Base-by-base conservation (phyloP, 2,329 filamentous ascomycete genomes). In the Dactylella cylindrospora region DNA sequence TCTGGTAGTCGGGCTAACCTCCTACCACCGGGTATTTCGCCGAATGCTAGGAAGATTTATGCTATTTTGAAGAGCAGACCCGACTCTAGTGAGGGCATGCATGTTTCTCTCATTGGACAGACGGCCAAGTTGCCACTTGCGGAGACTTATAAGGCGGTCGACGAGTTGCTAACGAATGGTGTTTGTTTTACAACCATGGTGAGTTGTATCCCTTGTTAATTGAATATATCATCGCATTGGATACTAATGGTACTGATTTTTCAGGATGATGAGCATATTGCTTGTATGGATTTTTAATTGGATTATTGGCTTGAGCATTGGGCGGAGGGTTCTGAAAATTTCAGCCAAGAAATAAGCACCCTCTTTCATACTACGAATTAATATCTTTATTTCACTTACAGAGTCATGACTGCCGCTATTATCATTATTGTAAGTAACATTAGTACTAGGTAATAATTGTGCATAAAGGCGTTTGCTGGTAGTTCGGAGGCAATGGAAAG, bases 121-220 rank as follows among this genome's bases (percentile, higher is more conserved):
- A 78, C 80, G 57, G 77, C 85, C 13, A 78, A 80, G 5, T 74
- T 96, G 74, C 78, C 84, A 6, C 74, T 84, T 23, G 78, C 78
- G 20, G 88, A 94, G 38, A 86, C 93, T 10, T 76, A 84, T 67
- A 81, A 79, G 46, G 90, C 84, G n/a, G 83, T 86, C 7, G 88
- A 95, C 68, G 90, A 97, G 74, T 74, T 98, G 70, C 73, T 89
- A 35, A 77, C 77, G 1, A 75, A 81, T 51, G 88, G 90, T 23
- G 71, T 88, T 68, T 88, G 95, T 66, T 98, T 89, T 75, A 88
- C 89, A 22, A 98, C 94, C 7, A 80, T 95, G 53, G 68, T 64
- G 51, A 28, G 17, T 29, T 23, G n/a, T n/a, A 22, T 44, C 12
- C 8, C 12, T 6, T 19, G 41, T 4, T 20, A 62, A 67, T 67